A percentile compares a stretch with the other conserved stretches of the same genome.
Conservation (phyloP, 345 rosid genomes). For the Tarenaya hassleriana region DNA sequence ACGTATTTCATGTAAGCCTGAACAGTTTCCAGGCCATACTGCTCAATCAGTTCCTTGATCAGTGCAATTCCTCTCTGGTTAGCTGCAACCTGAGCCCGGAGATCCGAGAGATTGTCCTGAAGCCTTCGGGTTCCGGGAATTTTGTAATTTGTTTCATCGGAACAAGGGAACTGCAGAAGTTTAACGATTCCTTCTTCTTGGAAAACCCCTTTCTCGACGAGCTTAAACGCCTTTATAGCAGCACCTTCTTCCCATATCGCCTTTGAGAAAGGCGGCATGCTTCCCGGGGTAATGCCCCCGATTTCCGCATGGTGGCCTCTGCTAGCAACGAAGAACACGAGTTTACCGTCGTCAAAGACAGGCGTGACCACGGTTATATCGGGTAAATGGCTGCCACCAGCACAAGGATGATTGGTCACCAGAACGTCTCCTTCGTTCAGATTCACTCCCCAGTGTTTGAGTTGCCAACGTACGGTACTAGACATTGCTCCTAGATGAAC, state of each 20-base stretch:
- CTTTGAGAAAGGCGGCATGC: constrained; percentile 99
- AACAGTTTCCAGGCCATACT: constrained; percentile 74
- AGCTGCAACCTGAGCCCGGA: constrained; percentile 96
- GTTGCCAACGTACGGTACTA: constrained; percentile 88
- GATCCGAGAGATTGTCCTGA: constrained; percentile 89
- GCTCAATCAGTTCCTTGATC: constrained; percentile 83
- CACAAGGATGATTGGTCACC: constrained; percentile 87
- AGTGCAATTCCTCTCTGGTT: constrained; percentile 87
- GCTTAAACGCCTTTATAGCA: constrained; percentile 90
- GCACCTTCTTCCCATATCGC: constrained; percentile 97
- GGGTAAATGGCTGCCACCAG: constrained; percentile 97
- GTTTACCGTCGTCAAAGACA: constrained; percentile 63
- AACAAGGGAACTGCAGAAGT: constrained; percentile 59
- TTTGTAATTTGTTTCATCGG: constrained; percentile 39
- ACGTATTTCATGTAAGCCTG: constrained; percentile 93
- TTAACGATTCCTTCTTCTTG: constrained; percentile 85
- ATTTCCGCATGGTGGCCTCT: constrained; percentile 99
- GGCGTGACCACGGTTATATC: constrained; percentile 95
- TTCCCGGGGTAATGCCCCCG: constrained; percentile 98
- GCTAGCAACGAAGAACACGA: constrained; percentile 96
- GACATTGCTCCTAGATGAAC: constrained; percentile 99
- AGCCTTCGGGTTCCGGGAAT: constrained; percentile 84
- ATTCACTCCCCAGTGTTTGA: constrained; percentile 67
- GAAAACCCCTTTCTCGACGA: constrained; percentile 72
- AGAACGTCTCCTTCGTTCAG: constrained; percentile 87